Conservation (phyloP, 441 rosid genomes). For the Croton setiger region DNA sequence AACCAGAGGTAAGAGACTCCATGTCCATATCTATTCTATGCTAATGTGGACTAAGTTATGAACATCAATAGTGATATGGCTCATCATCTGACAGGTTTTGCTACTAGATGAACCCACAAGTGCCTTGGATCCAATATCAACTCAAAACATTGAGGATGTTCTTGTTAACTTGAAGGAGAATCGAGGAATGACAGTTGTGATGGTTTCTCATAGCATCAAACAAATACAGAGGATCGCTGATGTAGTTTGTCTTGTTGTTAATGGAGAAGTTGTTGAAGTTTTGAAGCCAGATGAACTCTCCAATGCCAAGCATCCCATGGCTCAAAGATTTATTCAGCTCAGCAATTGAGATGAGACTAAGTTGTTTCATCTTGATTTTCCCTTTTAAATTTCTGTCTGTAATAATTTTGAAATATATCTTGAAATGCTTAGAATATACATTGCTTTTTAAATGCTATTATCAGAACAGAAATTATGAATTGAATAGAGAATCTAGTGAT, state of each 20-base stretch:
- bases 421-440: not conserved
- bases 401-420: not conserved
- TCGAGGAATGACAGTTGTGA: constrained; percentile 53
- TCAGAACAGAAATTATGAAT: too few relatives aligned
- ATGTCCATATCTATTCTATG: not conserved
- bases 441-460: not conserved
- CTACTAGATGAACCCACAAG: constrained; percentile 85
- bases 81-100: constrained; percentile 39
- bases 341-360: constrained; percentile 36
- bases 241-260: constrained; percentile 66
- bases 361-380: not conserved
- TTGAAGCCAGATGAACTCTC: constrained; percentile 58
- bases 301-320: constrained; percentile 78
- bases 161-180: constrained; percentile 65
- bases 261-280: constrained; percentile 76
- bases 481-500: too few relatives aligned
- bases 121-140: constrained; percentile 77
- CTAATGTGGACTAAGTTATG: not conserved
- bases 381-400: not conserved
- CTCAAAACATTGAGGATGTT: constrained; percentile 81
- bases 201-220: constrained; percentile 86
- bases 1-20: constrained; percentile 52
- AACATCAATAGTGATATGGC: not conserved
- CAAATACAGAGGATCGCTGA: constrained; percentile 87
- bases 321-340: constrained; percentile 63